These are phyloP conservation scores for Exutisphaerella laricina DNA, from an alignment of 2,329 filamentous ascomycete species.

Conservation along the genomic window DNA sequence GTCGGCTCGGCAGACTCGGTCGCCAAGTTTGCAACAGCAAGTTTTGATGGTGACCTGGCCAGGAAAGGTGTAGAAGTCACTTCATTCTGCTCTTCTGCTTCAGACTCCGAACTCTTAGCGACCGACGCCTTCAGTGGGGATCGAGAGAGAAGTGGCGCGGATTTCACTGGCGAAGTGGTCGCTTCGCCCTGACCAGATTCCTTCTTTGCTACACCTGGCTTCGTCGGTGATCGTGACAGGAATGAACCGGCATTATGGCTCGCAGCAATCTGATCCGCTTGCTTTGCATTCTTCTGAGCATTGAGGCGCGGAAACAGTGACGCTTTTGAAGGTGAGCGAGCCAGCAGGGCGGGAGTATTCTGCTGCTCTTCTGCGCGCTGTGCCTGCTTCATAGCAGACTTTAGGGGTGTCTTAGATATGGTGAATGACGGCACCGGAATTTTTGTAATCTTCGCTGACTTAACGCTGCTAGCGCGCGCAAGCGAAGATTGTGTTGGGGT, in stretches of 20 bases:
- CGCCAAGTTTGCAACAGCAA: slow-evolving; percentile 10
- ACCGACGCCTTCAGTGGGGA: neutral
- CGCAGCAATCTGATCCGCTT: slow-evolving; percentile 17
- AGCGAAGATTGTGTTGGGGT: slow-evolving; percentile 76
- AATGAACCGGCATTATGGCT: slow-evolving; percentile 21
- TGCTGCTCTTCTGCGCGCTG: no score
- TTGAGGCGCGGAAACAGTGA: slow-evolving; percentile 16
- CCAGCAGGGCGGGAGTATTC: slow-evolving; percentile 22
- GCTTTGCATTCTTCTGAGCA: slow-evolving; percentile 7
- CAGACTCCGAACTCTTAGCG: neutral
- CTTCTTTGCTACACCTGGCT: slow-evolving; percentile 22
- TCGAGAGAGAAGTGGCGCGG: neutral
- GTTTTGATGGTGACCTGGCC: slow-evolving; percentile 32
- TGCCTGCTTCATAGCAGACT: slow-evolving; percentile 8
- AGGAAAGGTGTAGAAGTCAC: slow-evolving; percentile 26
- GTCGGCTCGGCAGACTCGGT: slow-evolving; percentile 20
- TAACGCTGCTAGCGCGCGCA: slow-evolving; percentile 54
- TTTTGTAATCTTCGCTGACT: slow-evolving; percentile 36
- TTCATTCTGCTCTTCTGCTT: slow-evolving; percentile 10
- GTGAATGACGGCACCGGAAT: slow-evolving; percentile 28
- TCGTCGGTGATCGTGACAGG: slow-evolving; percentile 29
- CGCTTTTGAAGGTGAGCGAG: slow-evolving; percentile 28
- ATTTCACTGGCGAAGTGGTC: neutral
- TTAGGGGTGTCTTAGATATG: slow-evolving; percentile 18
- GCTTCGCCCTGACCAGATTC: slow-evolving; percentile 12